Base-by-base conservation (phyloP, 495 filamentous ascomycete species). In the Penicillium paxilli region DNA sequence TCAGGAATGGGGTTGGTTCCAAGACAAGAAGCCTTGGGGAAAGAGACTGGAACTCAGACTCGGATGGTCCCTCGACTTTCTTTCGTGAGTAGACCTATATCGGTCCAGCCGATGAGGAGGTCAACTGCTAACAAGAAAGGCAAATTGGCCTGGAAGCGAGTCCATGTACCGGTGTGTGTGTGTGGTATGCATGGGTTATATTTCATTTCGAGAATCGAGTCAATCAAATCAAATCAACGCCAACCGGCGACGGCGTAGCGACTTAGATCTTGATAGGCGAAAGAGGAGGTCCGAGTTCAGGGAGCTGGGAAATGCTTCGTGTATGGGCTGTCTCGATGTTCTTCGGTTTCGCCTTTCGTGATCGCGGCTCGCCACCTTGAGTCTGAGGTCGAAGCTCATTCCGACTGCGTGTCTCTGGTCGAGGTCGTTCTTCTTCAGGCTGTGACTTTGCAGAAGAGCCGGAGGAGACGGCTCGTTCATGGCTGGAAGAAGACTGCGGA, bases 231-330 rank as follows among this genome's bases (percentile, higher is more conserved):
- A 30, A 25, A 19, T 47, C 23, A 14, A 11, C 11, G 10, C 17
- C 14, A 25, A 12, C 10, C 16, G 5, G 26, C 33, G 28, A n/a
- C n/a, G n/a, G n/a, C n/a, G n/a, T n/a, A n/a, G 11, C 4, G n/a
- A 21, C 19, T 35, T 58, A 79, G 17, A 79, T 77, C 55, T 73
- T 83, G 63, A 91, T 80, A 21, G 88, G 88, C 14, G 87, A 90
- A 40, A 91, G 73, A 23, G 89, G 89, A 5, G 88, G 88, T 30
- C 85, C 88, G n/a, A 92, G 74, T 63, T 82, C 78, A n/a, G 80
- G 79, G 25, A 80, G 69, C 46, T 76, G 74, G 2, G 78, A 80
- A 20, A 72, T 54, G 50, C 69, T 79, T 51, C 70, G 60, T 10
- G 61, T 56, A 55, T 77, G 74, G 10, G 55, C 37, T 17, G 64